Evolutionary conservation across 2,329 filamentous ascomycete species (phyloP), one percentile per base, ranked within the genome.

Genomic region (Penicillium rolfsii): DNA sequence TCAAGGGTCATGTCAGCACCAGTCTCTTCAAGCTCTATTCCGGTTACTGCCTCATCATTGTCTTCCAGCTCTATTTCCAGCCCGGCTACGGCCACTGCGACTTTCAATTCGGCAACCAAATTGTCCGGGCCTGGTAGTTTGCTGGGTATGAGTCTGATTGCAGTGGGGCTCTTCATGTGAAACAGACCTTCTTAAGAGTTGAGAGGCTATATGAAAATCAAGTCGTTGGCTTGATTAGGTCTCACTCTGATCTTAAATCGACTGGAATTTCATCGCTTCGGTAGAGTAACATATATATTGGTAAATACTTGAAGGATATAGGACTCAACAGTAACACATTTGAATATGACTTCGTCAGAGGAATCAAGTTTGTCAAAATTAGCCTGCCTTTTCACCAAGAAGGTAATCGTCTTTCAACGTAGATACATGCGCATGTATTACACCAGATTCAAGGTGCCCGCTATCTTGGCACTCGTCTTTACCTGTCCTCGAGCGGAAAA

Each of bases 141-240:
- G 33, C 26, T 52, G 26, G 36, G 52, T 16, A 52, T 56, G 22
- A 49, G 52, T 52, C 22, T 60, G 14, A 30, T 60, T 3, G 33
- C 22, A 9, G 11, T 38, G 45, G 53, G n/a, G 56, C 33, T 43
- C 11, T 24, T 60, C 22, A 12, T 60, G 4, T 60, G 56, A 52
- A 9, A 26, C 9, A 52, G 24, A 36, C 26, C 14, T 12, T 22
- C 26, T 8, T 30, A 35, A 14, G 26, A 26, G 9, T 4, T 26
- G 36, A 52, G 28, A 33, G 4, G 1, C 6, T 5, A 16, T 22
- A 28, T 19, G 19, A 22, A 22, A 22, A 22, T 22, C 19, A 22
- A 22, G 1, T 11, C 4, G 30, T 41, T 19, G 16, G 16, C 30
- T 41, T 38, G 11, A 16, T 48, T 9, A 22, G 19, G 19, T 22